Base-by-base conservation (phyloP, 2,329 filamentous ascomycete species). In the Colletotrichum plurivorum region DNA sequence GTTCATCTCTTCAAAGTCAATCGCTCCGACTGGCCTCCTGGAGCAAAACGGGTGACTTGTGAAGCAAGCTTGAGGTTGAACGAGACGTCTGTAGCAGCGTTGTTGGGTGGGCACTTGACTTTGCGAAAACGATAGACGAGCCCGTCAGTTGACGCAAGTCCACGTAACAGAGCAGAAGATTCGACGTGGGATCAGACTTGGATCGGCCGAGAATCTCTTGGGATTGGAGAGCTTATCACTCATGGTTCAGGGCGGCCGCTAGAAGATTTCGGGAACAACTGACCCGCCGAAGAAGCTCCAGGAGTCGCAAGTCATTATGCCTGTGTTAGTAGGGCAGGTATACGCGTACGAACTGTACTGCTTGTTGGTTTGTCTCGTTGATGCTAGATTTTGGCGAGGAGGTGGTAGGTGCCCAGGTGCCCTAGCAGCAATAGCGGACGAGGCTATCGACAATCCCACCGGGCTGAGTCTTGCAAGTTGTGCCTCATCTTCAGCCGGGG, bases 1-100 rank as follows among this genome's bases (percentile, higher is more conserved):
- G 66, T 65, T 69, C 66, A 55, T 65, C 66, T 65, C 61, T 65
- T 69, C 43, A 69, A 66, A 48, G 60, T 55, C 66, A 65, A 65
- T 66, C 61, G 43, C 16, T 58, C 22, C 53, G 18, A 51, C 39
- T 41, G 41, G 59, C 59, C 22, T 63, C 16, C 31, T 36, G 25
- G 31, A 2, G 8, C 10, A 36, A 9, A 36, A 36, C 39, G 22
- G 53, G 39, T 13, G 22, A 25, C 22, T 25, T 4, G 22, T 5
- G 36, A 27, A 16, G 18, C 18, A 16, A 49, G 27, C n/a, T 46
- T 53, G 60, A 64, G 59, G 41, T 59, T 55, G 46, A 10, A 18
- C 10, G 46, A 41, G 43, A 22, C 25, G 18, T 36, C 8, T 36
- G 65, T 25, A 52, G 13, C 31, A 27, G 54, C 45, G 45, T 45